Base-by-base conservation (phyloP, 2,329 filamentous ascomycete genomes). In the Colletotrichum siamense region DNA sequence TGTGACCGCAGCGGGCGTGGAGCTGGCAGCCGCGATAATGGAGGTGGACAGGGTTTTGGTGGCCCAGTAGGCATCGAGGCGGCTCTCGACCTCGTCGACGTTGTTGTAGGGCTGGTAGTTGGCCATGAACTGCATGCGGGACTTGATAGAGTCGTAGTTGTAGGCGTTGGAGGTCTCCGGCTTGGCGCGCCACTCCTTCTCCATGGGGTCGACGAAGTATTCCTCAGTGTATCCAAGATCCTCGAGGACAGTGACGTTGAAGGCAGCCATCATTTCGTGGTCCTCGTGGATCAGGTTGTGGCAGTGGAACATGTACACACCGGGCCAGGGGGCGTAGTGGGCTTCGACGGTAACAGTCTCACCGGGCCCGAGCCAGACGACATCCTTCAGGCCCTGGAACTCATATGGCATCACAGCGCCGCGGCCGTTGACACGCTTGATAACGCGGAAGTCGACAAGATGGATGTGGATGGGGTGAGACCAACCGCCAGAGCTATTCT, bases 381-480 rank as follows among this genome's bases (percentile, higher is more conserved):
- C 87, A 77, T 91, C 89, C 79, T 91, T 91, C 68, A 90, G 83
- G 0, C 87, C 89, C 8, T 83, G 83, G 9, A 84, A 81, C 80
- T 91, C 89, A 77, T 91, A 91, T 1, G 86, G 83, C 64, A 84
- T 77, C 5, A 91, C 84, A 9, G 49, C 36, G 3, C 75, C 77
- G 28, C 81, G 81, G 34, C 81, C 81, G 22, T 84, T 82, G 15
- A 87, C 86, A 22, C 90, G 86, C 15, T 83, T 85, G 22, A 90
- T 78, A 55, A 91, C 83, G 69, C 88, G 86, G 79, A 91, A 88
- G 77, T 91, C 89, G 69, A 91, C 85, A 2, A 91, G 83, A 78
- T 91, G 90, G 73, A 91, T 86, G 79, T 91, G 89, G 10, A 87
- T 82, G 0, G 88, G 89, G 78, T 91, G 89, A 1, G 85, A 84